Base-by-base conservation (phyloP, 768 basidiomycete species). In the Leccinum subgranulosum region DNA sequence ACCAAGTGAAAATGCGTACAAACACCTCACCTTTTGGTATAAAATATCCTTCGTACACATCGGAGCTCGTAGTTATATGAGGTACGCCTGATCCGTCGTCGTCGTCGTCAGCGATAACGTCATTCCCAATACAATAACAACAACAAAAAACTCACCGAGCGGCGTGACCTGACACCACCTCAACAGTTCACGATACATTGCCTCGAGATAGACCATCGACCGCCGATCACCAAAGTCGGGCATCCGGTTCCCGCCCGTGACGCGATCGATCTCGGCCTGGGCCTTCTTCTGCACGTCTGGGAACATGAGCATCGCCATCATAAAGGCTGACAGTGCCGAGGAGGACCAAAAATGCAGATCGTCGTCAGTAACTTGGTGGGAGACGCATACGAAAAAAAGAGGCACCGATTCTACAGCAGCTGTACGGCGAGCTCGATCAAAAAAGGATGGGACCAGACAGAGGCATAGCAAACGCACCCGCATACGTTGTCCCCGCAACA, bases 401-500 rank as follows among this genome's bases (percentile, higher is more conserved):
- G 2, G 6, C 50, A 67, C 68, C 45, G 64, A 65, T 48, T 67
- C 64, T 14, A 66, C 63, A 27, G 64, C 61, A 39, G 60, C 68
- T 70, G 28, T 27, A 17, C 11, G 55, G 19, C 33, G 2, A 34
- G 4, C n/a, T n/a, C 25, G 21, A 36, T 21, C n/a, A 4, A 29
- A 2, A 29, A 46, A 8, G 17, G 4, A 39, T 28, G 17, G 11
- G 31, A 33, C 36, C 7, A 0, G 36, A 39, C 36, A n/a, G 36
- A 17, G 9, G 1, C 45, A 21, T 14, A 8, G 23, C 6, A 23
- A 34, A 41, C 60, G 51, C 49, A 74, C 75, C 69, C 5, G 64
- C 67, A 52, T 74, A 72, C 2, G 64, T 69, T 1, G 67, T 69
- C 1, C 69, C 72, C 5, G 68, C 70, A 25, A 73, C 66, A n/a